Percentiles rank a stretch among this genome's conserved stretches.
Evolutionary conservation across 345 rosid species (phyloP).

Genomic region (Limnanthes douglasii): DNA sequence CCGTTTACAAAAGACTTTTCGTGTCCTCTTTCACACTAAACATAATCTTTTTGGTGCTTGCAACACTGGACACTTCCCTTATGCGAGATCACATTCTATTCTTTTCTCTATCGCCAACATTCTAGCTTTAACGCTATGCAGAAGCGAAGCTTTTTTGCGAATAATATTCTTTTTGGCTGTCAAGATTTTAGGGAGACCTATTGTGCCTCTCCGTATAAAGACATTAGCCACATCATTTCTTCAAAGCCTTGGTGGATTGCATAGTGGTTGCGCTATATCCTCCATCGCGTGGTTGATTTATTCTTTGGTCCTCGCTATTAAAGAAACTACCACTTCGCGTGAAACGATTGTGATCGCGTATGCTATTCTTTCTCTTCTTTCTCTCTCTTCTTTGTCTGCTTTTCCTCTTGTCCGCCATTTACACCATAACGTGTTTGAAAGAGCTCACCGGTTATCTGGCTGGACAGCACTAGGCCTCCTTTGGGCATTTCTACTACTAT

Average conservation of each 20-base stretch:
- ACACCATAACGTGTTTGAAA: constrained; percentile 68
- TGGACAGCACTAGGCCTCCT: constrained; percentile 60
- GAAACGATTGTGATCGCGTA: constrained; percentile 48
- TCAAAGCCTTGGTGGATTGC: constrained; percentile 69
- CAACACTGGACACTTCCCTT: constrained; percentile 42
- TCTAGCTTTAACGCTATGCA: constrained; percentile 46
- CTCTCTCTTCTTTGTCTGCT: constrained; percentile 39
- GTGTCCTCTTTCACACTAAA: constrained; percentile 26
- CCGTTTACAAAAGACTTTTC: constrained; percentile 69
- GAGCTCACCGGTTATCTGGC: constrained; percentile 57
- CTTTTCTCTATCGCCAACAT: constrained; percentile 62
- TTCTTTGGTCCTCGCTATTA: constrained; percentile 43
- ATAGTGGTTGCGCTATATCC: constrained; percentile 65
- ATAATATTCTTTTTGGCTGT: constrained; percentile 48
- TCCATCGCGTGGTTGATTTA: constrained; percentile 62
- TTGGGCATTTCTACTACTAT: constrained; percentile 50
- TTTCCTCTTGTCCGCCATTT: constrained; percentile 77
- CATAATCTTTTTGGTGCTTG: constrained; percentile 34
- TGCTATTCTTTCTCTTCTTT: constrained; percentile 41
- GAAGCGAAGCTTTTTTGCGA: constrained; percentile 66
- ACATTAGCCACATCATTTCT: constrained; percentile 53
- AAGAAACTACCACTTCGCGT: constrained; percentile 30
- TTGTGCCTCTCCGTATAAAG: constrained; percentile 40
- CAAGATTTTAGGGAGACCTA: constrained; percentile 32
- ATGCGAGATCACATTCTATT: constrained; percentile 49